A percentile compares a stretch with the other conserved stretches of the same genome.
phyloP scores from a whole-genome alignment of 345 rosid species.

The Barbarea vulgaris region DNA sequence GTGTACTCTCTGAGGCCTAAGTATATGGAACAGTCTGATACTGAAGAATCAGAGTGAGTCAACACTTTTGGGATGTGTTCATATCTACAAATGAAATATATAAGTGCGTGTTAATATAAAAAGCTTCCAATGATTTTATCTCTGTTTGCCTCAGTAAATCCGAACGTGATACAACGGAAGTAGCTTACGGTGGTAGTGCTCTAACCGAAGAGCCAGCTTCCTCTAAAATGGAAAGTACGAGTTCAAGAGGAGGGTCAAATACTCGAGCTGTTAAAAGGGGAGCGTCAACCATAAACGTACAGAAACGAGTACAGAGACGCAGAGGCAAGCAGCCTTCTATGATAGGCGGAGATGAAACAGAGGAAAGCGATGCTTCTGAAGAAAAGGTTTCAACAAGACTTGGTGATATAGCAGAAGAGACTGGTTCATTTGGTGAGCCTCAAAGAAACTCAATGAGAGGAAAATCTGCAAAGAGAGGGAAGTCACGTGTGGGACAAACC shows the following conservation, averaged over 20 bases:
- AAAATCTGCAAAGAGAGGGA: conserved; percentile 31
- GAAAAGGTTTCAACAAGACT: conserved; percentile 33
- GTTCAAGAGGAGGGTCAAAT: conserved; percentile 65
- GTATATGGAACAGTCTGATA: conserved; percentile 45
- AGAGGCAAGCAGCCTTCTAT: conserved; percentile 57
- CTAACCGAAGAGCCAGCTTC: conserved; percentile 34
- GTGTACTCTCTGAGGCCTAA: conserved; percentile 60
- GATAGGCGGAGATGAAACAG: conserved; percentile 54
- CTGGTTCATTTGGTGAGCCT: conserved; percentile 5
- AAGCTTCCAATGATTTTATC: conserved; percentile 7
- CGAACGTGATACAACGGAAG: conserved; percentile 44
- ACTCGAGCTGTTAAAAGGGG: conserved; percentile 48
- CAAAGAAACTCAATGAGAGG: conserved; percentile 27
- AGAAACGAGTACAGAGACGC: conserved; percentile 50
- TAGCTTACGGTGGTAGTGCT: conserved; percentile 12
- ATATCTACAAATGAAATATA: background rate
- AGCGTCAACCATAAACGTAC: conserved; percentile 37
- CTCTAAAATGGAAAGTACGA: conserved; percentile 36
- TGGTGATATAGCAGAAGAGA: conserved; percentile 32
- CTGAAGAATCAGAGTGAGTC: conserved; percentile 54
- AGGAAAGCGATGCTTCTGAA: conserved; percentile 47
- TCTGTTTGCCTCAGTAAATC: conserved; percentile 46
- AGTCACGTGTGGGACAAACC: conserved; percentile 31
- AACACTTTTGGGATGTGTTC: background rate
- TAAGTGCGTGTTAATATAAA: background rate